These are phyloP conservation scores for Boehmeria nivea DNA, from an alignment of 306 rosid genomes.

Conservation along the genomic window DNA sequence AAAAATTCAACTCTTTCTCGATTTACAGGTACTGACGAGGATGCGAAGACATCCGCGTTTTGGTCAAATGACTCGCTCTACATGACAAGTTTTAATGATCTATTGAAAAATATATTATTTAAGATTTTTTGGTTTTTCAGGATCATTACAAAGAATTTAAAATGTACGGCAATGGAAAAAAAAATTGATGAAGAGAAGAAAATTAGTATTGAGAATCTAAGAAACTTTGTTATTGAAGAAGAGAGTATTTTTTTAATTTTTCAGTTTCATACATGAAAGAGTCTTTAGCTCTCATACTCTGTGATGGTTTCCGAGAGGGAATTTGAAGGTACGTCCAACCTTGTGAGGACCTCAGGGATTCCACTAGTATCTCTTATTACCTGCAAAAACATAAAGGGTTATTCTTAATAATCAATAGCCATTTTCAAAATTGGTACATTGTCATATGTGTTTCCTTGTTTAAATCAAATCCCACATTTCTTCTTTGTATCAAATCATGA, in stretches of 20 bases:
- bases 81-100: background rate
- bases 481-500: background rate
- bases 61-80: constrained; percentile 4
- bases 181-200: constrained; percentile 6
- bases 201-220: constrained; percentile 3
- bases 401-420: no score
- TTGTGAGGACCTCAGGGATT: constrained; percentile 87
- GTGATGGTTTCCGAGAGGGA: constrained; percentile 44
- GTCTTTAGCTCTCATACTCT: constrained; percentile 73
- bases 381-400: constrained; percentile 45
- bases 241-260: background rate
- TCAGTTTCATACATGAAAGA: constrained; percentile 20
- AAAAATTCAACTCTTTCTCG: background rate
- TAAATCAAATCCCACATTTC: background rate
- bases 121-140: no score
- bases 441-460: no score
- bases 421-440: no score
- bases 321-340: constrained; percentile 53
- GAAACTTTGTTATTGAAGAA: background rate
- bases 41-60: background rate
- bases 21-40: background rate
- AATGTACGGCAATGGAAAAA: no score
- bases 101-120: no score
- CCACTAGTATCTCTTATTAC: constrained; percentile 79
- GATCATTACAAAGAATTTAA: no score